Conservation (phyloP, 2,329 filamentous ascomycete species). For the Cadophora sp. region DNA sequence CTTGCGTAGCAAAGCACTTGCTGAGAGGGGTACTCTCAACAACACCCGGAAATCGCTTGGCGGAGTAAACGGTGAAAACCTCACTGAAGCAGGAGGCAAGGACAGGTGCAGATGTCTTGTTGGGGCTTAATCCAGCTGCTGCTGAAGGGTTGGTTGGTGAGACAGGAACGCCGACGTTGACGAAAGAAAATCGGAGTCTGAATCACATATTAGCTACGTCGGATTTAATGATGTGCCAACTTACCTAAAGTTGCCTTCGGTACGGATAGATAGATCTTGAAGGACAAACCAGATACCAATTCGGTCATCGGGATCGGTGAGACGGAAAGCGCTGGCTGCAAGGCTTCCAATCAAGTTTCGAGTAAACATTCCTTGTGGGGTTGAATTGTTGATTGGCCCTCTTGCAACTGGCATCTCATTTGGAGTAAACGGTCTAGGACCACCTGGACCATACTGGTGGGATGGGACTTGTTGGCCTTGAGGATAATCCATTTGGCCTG, state of each 20-base stretch:
- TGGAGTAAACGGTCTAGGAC: conserved; percentile 28
- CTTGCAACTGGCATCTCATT: conserved; percentile 34
- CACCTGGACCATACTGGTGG: conserved; percentile 21
- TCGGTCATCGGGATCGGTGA: conserved; percentile 80
- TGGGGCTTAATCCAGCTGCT: conserved; percentile 57
- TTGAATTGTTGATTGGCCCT: conserved; percentile 41
- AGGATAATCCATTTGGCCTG: conserved; percentile 20
- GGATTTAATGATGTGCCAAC: conserved; percentile 34
- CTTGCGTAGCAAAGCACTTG: conserved; percentile 91
- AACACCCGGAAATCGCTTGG: conserved; percentile 98
- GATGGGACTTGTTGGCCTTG: conserved; percentile 27
- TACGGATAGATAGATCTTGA: conserved; percentile 92
- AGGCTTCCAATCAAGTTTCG: conserved; percentile 93
- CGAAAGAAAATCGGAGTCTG: conserved; percentile 75
- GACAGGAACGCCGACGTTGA: conserved; percentile 72
- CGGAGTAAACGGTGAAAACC: conserved; percentile 90
- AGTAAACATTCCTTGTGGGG: conserved; percentile 85
- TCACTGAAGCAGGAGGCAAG: conserved; percentile 88
- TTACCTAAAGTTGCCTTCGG: conserved; percentile 89
- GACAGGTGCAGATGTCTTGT: conserved; percentile 79
- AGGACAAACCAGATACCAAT: conserved; percentile 96
- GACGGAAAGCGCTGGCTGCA: conserved; percentile 84
- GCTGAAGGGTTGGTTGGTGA: conserved; percentile 42
- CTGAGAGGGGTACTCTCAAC: conserved; percentile 92
- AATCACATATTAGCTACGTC: conserved; percentile 6